Evolutionary conservation across 2,329 filamentous ascomycete species (phyloP), one percentile per base, ranked within the genome.

Genomic region (Beauveria caledonica): DNA sequence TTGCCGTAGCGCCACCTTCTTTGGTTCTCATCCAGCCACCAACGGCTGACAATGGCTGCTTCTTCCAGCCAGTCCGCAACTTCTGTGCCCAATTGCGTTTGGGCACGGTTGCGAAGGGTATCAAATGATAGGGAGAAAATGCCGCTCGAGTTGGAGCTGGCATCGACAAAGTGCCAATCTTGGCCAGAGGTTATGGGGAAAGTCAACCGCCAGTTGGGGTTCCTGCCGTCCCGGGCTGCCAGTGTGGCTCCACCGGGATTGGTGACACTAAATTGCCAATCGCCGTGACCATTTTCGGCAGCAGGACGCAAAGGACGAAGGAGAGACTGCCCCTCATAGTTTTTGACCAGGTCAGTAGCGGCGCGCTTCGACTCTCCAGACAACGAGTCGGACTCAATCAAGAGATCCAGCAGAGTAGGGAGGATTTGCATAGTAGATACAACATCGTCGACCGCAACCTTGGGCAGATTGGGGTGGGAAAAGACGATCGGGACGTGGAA

Each of bases 11-110:
- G 70, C 71, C 71, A 74, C 54, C 71, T 67, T 60, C 68, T 73
- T 63, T 68, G 67, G 57, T 73, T 73, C 60, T 73, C 71, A 50
- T 73, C 71, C 3, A 73, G 68, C 64, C 70, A 74, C 71, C 72
- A 73, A 19, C 69, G 64, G 4, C 69, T 68, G 17, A 72, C 62
- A 40, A 71, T 69, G 5, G 71, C 68, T 0, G 68, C 72, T 50
- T 72, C 70, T 62, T 74, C 61, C 17, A 56, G 33, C 61, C 61
- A 62, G 11, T 56, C 53, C 3, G 61, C 61, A n/a, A 57, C 61
- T 48, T 60, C 56, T 5, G 33, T 45, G 29, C 57, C 57, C 10
- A 60, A 25, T 5, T 59, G 49, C 23, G 44, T 15, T 29, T 62
- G 21, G 3, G 51, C 53, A 25, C 52, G 52, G 25, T 21, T 57